Evolutionary conservation across 78 protist genomes (phyloP).

Genomic region (Dictyostelium purpureum): DNA sequence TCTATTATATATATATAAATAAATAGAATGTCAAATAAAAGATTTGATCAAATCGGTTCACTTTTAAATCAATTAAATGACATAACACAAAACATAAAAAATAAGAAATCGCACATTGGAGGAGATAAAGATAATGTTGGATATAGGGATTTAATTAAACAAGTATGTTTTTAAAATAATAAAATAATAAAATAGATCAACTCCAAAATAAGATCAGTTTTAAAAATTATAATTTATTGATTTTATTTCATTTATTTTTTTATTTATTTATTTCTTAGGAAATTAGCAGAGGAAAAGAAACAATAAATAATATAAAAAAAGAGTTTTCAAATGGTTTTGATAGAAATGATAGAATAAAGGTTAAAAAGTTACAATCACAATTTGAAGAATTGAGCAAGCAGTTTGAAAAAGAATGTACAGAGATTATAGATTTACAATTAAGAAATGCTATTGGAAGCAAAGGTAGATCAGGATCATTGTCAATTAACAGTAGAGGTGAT

Average conservation of each 20-base stretch:
- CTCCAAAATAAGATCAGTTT: too few species aligned
- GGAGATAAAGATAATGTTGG: constrained; percentile 7
- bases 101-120: constrained; percentile 12
- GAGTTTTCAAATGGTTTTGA: background rate
- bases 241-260: background rate
- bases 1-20: too few species aligned
- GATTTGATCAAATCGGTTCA: constrained; percentile 12
- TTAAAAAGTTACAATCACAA: constrained; percentile 3
- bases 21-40: background rate
- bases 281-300: constrained; percentile 22
- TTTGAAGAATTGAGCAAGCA: constrained; percentile 13
- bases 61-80: constrained; percentile 8
- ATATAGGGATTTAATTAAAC: background rate
- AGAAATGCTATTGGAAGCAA: constrained; percentile 60
- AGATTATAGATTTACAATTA: constrained; percentile 19
- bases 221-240: background rate
- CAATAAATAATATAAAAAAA: background rate
- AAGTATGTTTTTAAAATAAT: background rate
- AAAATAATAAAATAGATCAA: background rate
- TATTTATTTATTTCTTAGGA: background rate
- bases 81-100: background rate
- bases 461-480: constrained; percentile 42
- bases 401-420: constrained; percentile 59
- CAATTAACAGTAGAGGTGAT: constrained; percentile 24
- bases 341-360: constrained; percentile 30